Evolutionary conservation across 805 yeast genomes (phyloP).

Genomic region (Candida hungchunana): DNA sequence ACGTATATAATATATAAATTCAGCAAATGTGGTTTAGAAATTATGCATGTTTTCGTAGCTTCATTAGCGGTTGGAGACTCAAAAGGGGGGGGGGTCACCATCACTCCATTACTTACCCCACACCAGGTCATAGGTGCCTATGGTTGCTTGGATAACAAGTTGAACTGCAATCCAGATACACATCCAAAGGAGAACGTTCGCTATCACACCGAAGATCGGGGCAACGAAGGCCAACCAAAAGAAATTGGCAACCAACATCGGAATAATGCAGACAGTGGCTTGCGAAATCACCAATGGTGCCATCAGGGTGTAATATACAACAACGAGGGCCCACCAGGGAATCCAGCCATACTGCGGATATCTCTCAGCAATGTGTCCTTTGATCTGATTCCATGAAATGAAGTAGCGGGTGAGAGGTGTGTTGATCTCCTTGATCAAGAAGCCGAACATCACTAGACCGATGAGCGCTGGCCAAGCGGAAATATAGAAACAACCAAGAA

Average conservation of each 20-base stretch:
- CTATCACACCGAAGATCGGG: too few relatives aligned
- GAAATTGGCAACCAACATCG: constrained; percentile 1
- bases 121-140: too few relatives aligned
- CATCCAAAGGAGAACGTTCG: too few relatives aligned
- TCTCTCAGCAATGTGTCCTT: background rate
- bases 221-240: constrained; percentile 1
- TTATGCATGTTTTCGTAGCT: too few relatives aligned
- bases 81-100: too few relatives aligned
- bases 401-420: constrained; percentile 2
- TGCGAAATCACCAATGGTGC: background rate
- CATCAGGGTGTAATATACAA: constrained; percentile 2
- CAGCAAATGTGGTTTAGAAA: background rate
- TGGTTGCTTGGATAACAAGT: too few relatives aligned
- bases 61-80: too few relatives aligned
- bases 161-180: too few relatives aligned
- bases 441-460: background rate
- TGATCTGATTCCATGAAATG: constrained; percentile 4
- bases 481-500: constrained; percentile 2
- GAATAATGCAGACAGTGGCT: background rate
- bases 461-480: constrained; percentile 1
- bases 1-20: background rate
- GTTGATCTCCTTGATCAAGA: constrained; percentile 4
- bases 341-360: constrained; percentile 8
- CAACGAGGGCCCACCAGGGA: constrained; percentile 7
- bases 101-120: too few relatives aligned